phyloP scores from a whole-genome alignment of 1,139 yeast genomes.

The Yamadazyma trypodendri region DNA sequence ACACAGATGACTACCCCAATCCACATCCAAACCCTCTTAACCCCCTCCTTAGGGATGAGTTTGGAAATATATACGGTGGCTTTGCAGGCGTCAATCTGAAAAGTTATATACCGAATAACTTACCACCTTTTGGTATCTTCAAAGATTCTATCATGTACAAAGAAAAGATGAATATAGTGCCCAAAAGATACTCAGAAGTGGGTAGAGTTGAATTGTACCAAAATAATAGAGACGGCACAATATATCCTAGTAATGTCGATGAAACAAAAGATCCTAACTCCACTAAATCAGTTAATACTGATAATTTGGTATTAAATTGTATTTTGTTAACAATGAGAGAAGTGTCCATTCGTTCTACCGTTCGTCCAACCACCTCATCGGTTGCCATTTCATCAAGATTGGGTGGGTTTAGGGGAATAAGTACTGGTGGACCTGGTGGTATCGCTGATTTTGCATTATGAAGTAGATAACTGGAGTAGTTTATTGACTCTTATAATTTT shows the following conservation, averaged over 20 bases:
- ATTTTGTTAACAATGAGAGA: slow-evolving; percentile 36
- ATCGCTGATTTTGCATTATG: not conserved
- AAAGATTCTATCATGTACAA: slow-evolving; percentile 29
- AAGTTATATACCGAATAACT: slow-evolving; percentile 28
- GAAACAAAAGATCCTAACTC: slow-evolving; percentile 20
- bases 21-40: slow-evolving; percentile 30
- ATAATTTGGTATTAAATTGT: slow-evolving; percentile 31
- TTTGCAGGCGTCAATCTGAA: slow-evolving; percentile 10
- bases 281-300: slow-evolving; percentile 33
- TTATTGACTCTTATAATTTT: no score
- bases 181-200: slow-evolving; percentile 34
- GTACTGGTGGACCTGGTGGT: not conserved
- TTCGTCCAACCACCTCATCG: slow-evolving; percentile 15
- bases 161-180: slow-evolving; percentile 21
- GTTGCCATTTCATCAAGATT: slow-evolving; percentile 12
- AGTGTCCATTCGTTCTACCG: slow-evolving; percentile 26
- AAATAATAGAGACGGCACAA: slow-evolving; percentile 14
- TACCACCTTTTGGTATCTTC: slow-evolving; percentile 44
- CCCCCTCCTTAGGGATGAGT: slow-evolving; percentile 19
- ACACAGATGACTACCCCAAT: slow-evolving; percentile 22
- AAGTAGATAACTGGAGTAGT: not conserved
- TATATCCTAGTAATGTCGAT: slow-evolving; percentile 2
- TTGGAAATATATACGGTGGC: slow-evolving; percentile 8
- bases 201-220: slow-evolving; percentile 41
- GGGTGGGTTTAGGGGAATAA: slow-evolving; percentile 7